Evolutionary conservation across 768 basidiomycete genomes (phyloP), one percentile per base, ranked within the genome.

Genomic region (Trametes sanguinea): DNA sequence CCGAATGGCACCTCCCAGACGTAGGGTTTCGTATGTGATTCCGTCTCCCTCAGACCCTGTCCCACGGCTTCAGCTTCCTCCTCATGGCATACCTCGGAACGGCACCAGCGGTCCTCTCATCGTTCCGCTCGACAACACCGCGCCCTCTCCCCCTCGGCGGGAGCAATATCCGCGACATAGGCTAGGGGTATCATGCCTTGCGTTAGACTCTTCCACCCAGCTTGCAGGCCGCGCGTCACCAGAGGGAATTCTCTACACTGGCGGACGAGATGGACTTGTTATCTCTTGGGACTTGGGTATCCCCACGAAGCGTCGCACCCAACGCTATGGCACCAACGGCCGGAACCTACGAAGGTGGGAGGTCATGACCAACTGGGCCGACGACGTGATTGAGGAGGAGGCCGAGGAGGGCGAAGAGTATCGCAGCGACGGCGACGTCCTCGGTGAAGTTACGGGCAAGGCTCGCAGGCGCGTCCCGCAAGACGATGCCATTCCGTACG

Each of bases 221-320:
- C 81, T 97, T 6, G 71, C 81, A n/a, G 88, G 88, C 5, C 79
- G 78, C n/a, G 61, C 73, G 4, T 69, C 80, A 4, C 94, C 95
- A 0, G 86, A 92, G 65, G 95, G 95, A 4, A 95, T 97, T 44
- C 76, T 97, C 2, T 97, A 97, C 72, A 87, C 92, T 2, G 94
- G 89, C 30, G 94, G 93, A 27, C 79, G 95, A 60, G 95, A 97
- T 76, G 95, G 95, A 0, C 78, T 94, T 45, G 80, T 96, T 48
- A 87, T 95, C 42, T 85, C 89, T 8, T 95, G 94, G 92, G 95
- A 97, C 70, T 79, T 95, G 29, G 84, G 81, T 4, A 77, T 94
- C 9, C 76, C 83, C 8, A 85, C 88, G 81, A 83, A 76, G 67
- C 74, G 78, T 40, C 74, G 86, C 39, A 72, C 66, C 27, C 74